A percentile compares a stretch with the other conserved stretches of the same genome.
Conservation (phyloP, 2,329 filamentous ascomycete species). For the Monosporascus ibericus region DNA sequence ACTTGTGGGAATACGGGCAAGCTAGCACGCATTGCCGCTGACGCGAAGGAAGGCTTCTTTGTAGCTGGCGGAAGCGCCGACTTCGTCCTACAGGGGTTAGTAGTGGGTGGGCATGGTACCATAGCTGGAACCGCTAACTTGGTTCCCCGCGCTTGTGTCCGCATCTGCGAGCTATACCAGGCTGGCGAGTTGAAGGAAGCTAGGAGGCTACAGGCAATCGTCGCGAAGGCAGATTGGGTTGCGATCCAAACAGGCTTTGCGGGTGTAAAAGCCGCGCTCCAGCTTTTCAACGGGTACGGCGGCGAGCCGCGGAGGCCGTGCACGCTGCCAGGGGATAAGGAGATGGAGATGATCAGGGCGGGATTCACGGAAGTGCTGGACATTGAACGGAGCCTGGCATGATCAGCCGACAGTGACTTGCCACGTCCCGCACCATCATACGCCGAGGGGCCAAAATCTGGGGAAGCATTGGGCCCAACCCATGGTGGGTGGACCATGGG, state of each 20-base stretch:
- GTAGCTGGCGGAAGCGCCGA: conserved; percentile 69
- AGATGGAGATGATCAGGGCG: conserved; percentile 27
- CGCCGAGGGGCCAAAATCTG: not conserved
- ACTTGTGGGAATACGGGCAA: conserved; percentile 61
- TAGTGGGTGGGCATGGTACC: conserved; percentile 65
- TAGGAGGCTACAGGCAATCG: conserved; percentile 32
- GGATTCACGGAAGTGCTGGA: conserved; percentile 31
- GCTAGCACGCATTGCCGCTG: conserved; percentile 30
- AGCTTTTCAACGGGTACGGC: conserved; percentile 32
- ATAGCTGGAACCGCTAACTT: conserved; percentile 72
- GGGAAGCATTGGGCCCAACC: not conserved
- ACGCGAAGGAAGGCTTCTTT: conserved; percentile 43
- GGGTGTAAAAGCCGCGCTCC: conserved; percentile 41
- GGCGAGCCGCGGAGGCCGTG: conserved; percentile 35
- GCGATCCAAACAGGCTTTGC: conserved; percentile 43
- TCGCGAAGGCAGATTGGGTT: conserved; percentile 40
- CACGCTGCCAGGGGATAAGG: conserved; percentile 25
- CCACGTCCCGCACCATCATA: not conserved
- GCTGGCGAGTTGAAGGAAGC: conserved; percentile 38
- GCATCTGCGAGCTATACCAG: conserved; percentile 55
- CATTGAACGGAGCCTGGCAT: conserved; percentile 15
- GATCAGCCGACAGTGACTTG: not conserved
- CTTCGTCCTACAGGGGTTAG: conserved; percentile 64
- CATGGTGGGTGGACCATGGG: not conserved
- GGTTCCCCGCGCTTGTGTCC: conserved; percentile 57